Evolutionary conservation across 441 rosid species (phyloP), one percentile per base, ranked within the genome.

Genomic region (Isatis lusitanica): DNA sequence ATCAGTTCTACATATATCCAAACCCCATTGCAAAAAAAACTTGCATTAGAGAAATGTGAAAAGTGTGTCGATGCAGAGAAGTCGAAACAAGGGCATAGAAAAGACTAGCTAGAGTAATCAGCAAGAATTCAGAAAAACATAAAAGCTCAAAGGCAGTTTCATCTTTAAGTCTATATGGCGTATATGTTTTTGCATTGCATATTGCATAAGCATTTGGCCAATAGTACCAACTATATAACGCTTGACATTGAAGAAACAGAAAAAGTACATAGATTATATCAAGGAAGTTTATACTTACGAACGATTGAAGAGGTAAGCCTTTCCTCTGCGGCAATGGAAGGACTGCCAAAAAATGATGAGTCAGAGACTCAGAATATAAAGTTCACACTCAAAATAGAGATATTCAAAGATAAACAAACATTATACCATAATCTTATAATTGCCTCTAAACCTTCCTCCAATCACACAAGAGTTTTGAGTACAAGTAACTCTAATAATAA

Each of bases 251-350:
- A 63, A 50, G 61, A 39, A 65, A 64, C 62, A 70, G 61, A 57
- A 65, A 43, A 65, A 72, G 58, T 11, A 5, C 38, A 35, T 16
- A 30, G 4, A 18, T 8, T 21, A 21, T 16, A 24, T 71, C 30
- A 1, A 42, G 10, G 2, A 70, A 67, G 79, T 63, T 26, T 68
- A 16, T 6, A 81, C 94, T 83, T 81, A 93, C 95, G 74, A 90
- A n/a, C 85, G 87, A 68, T 81, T 93, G 79, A 93, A 90, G 70
- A 89, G 98, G 78, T 90, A 93, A n/a, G 98, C 97, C 81, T 90
- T 90, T 74, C 98, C 97, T 55, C 86, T 73, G 52, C 92, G 92
- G 73, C 84, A 79, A 74, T 84, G 92, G 75, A 93, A 91, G 50
- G 86, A 73, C 98, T 90, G 86, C 38, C 53, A 53, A 69, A 26